These are phyloP conservation scores for Ogataea nitratoaversa DNA, from an alignment of 805 yeast species.

Conservation along the genomic window DNA sequence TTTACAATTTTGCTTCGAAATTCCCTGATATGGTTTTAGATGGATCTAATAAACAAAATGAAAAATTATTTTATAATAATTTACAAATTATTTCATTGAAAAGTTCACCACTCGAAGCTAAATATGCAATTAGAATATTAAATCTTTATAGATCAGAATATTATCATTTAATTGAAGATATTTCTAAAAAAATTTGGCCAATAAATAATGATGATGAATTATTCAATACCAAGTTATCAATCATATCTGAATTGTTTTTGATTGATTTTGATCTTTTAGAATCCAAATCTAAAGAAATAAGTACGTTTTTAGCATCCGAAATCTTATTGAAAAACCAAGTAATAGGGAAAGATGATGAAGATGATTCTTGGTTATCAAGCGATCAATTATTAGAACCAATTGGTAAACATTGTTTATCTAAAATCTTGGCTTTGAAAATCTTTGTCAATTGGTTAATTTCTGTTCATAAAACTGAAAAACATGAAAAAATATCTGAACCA, in stretches of 20 bases:
- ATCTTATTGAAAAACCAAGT: slow-evolving; percentile 51
- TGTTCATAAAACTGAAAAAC: slow-evolving; percentile 33
- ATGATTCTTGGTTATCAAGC: slow-evolving; percentile 40
- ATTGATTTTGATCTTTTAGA: slow-evolving; percentile 44
- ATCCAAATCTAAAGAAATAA: slow-evolving; percentile 52
- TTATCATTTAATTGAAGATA: slow-evolving; percentile 34
- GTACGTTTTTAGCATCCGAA: slow-evolving; percentile 55
- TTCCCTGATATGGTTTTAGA: slow-evolving; percentile 36
- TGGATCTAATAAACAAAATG: slow-evolving; percentile 25
- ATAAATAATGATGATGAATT: slow-evolving; percentile 34
- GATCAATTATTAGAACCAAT: slow-evolving; percentile 15
- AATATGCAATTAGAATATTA: slow-evolving; percentile 57
- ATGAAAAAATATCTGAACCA: slow-evolving; percentile 49
- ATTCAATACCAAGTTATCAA: slow-evolving; percentile 54
- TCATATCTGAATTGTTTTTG: slow-evolving; percentile 55
- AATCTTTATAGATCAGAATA: slow-evolving; percentile 12
- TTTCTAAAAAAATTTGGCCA: slow-evolving; percentile 47
- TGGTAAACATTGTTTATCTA: slow-evolving; percentile 20
- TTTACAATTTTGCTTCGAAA: slow-evolving; percentile 53
- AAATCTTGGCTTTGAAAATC: slow-evolving; percentile 42
- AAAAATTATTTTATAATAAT: slow-evolving; percentile 39
- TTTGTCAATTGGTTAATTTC: slow-evolving; percentile 52
- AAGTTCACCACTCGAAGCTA: slow-evolving; percentile 61
- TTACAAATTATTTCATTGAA: slow-evolving; percentile 42
- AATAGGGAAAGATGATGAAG: slow-evolving; percentile 33